Conservation (phyloP, 495 filamentous ascomycete genomes). For the Sordaria brevicollis region DNA sequence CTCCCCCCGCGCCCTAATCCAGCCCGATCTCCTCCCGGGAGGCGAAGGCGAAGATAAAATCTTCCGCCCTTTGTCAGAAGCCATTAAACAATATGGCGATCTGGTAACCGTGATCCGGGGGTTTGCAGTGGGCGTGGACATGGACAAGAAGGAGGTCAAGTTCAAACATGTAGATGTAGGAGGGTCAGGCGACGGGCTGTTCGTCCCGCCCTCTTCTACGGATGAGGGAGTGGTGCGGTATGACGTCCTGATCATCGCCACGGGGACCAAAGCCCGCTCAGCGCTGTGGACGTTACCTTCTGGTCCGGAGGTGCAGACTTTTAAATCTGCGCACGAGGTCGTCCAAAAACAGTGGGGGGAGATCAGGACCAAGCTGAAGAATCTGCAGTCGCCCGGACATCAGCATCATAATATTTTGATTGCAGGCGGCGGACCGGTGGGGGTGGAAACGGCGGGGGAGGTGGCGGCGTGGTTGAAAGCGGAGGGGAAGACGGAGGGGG, state of each 20-base stretch:
- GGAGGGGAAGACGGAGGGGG: neutral
- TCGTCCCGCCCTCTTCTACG: neutral
- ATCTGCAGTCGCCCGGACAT: neutral
- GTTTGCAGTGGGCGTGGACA: neutral
- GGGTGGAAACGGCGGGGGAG: constrained; percentile 1
- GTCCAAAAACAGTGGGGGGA: neutral
- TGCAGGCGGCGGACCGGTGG: constrained; percentile 3
- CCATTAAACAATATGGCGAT: neutral
- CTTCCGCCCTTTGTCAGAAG: neutral
- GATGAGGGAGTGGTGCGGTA: neutral
- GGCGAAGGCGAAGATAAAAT: constrained; percentile 23
- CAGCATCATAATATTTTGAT: neutral
- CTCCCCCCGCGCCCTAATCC: constrained; percentile 28
- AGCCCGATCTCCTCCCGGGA: constrained; percentile 20
- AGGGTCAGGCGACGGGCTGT: neutral
- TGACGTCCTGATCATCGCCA: neutral
- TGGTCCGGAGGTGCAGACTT: neutral
- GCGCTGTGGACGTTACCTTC: neutral
- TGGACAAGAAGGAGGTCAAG: neutral
- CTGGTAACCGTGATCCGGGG: neutral
- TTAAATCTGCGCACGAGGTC: neutral
- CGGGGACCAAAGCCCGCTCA: neutral
- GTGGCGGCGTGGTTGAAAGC: neutral
- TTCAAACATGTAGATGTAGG: neutral
- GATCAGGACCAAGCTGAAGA: neutral